Conservation (phyloP, 805 yeast genomes). For the Candida arabinofermentans region DNA sequence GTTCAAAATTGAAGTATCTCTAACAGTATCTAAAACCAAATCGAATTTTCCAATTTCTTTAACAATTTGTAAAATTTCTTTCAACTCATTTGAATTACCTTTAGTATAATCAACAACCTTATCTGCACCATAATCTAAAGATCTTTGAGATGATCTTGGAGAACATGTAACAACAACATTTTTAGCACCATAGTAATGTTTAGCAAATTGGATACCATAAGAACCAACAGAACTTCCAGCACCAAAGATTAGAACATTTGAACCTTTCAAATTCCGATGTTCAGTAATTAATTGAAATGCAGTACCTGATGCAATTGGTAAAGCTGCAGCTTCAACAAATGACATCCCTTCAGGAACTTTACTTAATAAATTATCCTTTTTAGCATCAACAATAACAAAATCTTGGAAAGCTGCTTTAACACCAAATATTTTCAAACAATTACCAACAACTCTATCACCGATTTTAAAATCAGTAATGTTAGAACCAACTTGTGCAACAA, state of each 20-base stretch:
- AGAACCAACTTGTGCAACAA: conserved; percentile 18
- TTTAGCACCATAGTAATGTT: conserved; percentile 36
- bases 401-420: conserved; percentile 42
- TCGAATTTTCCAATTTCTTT: conserved; percentile 44
- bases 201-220: conserved; percentile 49
- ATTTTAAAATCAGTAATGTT: conserved; percentile 8
- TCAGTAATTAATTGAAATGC: conserved; percentile 32
- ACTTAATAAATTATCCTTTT: conserved; percentile 28
- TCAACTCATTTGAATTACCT: conserved; percentile 30
- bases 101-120: conserved; percentile 47
- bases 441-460: conserved; percentile 24
- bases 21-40: conserved; percentile 57
- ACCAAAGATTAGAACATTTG: conserved; percentile 55
- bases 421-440: conserved; percentile 3
- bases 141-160: conserved; percentile 11
- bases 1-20: conserved; percentile 45
- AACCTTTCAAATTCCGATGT: conserved; percentile 27
- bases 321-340: conserved; percentile 53
- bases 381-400: conserved; percentile 37
- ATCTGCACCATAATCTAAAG: conserved; percentile 46
- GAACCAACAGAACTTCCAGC: conserved; percentile 64
- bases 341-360: conserved; percentile 40
- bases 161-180: conserved; percentile 48
- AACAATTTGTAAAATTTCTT: conserved; percentile 26
- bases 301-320: conserved; percentile 58